Evolutionary conservation across 306 rosid species (phyloP).

Genomic region (Arachis stenosperma): DNA sequence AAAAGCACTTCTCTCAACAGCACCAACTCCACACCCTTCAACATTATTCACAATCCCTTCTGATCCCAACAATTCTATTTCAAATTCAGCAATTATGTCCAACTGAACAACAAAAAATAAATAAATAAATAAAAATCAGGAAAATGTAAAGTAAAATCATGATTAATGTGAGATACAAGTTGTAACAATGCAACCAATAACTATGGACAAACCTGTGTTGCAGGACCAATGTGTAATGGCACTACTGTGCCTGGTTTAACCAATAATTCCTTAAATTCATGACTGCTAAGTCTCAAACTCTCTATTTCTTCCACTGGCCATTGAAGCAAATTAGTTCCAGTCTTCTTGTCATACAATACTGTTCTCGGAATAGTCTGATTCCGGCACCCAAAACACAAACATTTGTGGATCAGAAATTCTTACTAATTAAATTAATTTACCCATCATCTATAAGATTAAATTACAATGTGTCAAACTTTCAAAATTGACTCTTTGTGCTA

Average conservation of each 20-base stretch:
- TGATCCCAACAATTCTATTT: slow-evolving; percentile 46
- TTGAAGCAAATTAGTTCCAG: slow-evolving; percentile 61
- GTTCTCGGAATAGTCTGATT: slow-evolving; percentile 76
- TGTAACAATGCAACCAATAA: slow-evolving; percentile 4
- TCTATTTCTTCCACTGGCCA: slow-evolving; percentile 94
- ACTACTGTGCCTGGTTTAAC: slow-evolving; percentile 68
- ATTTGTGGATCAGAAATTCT: slow-evolving; percentile 1
- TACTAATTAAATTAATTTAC: not conserved
- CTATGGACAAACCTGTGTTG: slow-evolving; percentile 66
- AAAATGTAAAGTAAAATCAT: too few species aligned
- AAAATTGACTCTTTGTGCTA: not conserved
- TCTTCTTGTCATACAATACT: slow-evolving; percentile 70
- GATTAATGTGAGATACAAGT: too few species aligned
- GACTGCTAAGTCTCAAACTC: slow-evolving; percentile 59
- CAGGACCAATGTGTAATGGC: slow-evolving; percentile 59
- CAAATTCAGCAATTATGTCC: slow-evolving; percentile 78
- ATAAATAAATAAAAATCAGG: not conserved
- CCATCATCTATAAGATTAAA: not conserved
- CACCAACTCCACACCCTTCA: slow-evolving; percentile 69
- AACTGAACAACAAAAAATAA: slow-evolving; percentile 44
- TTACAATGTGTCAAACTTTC: not conserved
- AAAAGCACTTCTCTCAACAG: slow-evolving; percentile 54
- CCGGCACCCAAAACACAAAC: not conserved
- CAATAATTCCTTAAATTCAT: slow-evolving; percentile 52
- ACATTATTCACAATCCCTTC: slow-evolving; percentile 19